Base-by-base conservation (phyloP, 495 filamentous ascomycete genomes). In the Choiromyces venosus region DNA sequence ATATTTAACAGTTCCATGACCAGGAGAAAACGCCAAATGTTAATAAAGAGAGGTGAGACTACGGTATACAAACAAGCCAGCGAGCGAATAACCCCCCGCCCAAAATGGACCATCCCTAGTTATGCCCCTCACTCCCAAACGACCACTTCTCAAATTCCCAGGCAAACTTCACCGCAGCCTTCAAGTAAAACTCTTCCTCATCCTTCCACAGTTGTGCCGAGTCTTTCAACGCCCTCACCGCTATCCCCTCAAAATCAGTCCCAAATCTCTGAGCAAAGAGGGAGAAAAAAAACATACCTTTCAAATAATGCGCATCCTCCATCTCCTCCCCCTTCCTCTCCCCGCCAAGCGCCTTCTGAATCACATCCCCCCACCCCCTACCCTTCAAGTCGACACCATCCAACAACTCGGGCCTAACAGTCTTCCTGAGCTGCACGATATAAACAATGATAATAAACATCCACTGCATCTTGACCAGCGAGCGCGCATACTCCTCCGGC, bases 391-490 rank as follows among this genome's bases (percentile, higher is more conserved):
- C 87, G 66, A 86, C 87, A 1, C 87, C 84, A 25, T 81, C 82
- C 66, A 97, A 87, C 19, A 86, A 81, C 70, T 90, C 88, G 19
- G 89, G 84, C 33, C 89, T 83, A 38, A 97, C 87, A 68, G 87
- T 84, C 2, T 92, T 93, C 19, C 94, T 85, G 21, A 91, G 78
- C 81, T 92, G 90, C 0, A 88, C 84, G 38, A 95, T 88, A 74
- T 96, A 98, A 2, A 93, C 87, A 0, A 89, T 85, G 38, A 97
- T 79, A 0, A 90, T 89, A 56, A 96, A 85, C 5, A 98, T 83
- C 93, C 92, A 97, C 91, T 96, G 97, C 79, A 94, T 90, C 25
- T 89, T 86, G 10, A 96, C 86, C 25, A 98, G 83, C 25, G 84
- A 84, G 46, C 92, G 79, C 74, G 95, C 93, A 73, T 88, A 92